These are phyloP conservation scores for Talaromyces ruber DNA, from an alignment of 495 filamentous ascomycete genomes.

Conservation along the genomic window DNA sequence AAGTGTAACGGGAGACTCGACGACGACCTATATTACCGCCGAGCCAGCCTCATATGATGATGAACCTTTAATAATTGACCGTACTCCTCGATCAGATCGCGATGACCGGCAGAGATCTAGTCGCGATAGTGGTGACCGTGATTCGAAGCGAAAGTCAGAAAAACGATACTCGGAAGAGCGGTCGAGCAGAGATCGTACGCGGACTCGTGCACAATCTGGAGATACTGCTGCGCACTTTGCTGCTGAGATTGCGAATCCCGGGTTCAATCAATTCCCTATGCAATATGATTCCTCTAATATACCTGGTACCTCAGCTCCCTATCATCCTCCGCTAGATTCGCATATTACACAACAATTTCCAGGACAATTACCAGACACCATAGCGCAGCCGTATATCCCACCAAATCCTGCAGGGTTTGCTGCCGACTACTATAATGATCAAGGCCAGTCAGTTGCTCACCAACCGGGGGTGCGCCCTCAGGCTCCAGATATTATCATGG, in stretches of 20 bases:
- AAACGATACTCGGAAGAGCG: conserved; percentile 11
- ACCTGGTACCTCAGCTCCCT: conserved; percentile 11
- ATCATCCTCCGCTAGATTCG: conserved; percentile 30
- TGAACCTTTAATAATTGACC: conserved; percentile 17
- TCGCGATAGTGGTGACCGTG: conserved; percentile 24
- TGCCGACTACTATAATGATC: conserved; percentile 59
- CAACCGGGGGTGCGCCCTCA: conserved; percentile 53
- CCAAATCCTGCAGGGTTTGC: conserved; percentile 49
- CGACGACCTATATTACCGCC: conserved; percentile 47
- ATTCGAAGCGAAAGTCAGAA: conserved; percentile 19
- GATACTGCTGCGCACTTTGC: conserved; percentile 15
- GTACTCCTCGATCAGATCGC: conserved; percentile 11
- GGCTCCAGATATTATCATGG: conserved; percentile 45
- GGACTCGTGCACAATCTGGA: conserved; percentile 24
- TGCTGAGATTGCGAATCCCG: conserved; percentile 28
- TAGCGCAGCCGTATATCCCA: conserved; percentile 41
- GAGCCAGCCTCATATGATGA: conserved; percentile 24
- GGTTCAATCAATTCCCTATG: conserved; percentile 38
- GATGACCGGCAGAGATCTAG: conserved; percentile 24
- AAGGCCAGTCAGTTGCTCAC: conserved; percentile 50
- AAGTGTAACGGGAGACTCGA: conserved; percentile 36
- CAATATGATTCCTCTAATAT: conserved; percentile 23
- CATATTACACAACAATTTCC: conserved; percentile 53
- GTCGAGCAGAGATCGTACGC: conserved; percentile 16
- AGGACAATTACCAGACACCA: conserved; percentile 41